These are phyloP conservation scores for Boletus insuetus DNA, from an alignment of 768 basidiomycete genomes.

Conservation along the genomic window DNA sequence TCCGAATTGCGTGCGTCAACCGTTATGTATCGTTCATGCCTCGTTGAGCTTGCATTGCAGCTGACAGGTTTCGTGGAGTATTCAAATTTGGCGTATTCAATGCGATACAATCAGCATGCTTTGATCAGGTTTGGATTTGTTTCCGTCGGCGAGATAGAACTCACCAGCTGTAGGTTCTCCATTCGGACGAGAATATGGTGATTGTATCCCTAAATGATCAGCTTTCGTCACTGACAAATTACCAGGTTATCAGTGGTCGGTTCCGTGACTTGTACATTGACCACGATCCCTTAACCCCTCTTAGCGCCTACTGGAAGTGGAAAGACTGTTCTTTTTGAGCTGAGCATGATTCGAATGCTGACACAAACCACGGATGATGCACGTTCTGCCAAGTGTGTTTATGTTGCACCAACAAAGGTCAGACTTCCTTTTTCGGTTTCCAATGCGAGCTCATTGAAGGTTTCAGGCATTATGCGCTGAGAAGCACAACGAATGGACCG, in stretches of 20 bases:
- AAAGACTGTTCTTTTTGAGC: conserved; percentile 93
- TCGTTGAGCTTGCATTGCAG: conserved; percentile 39
- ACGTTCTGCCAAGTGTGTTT: conserved; percentile 67
- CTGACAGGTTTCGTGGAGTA: conserved; percentile 72
- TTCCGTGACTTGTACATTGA: conserved; percentile 4
- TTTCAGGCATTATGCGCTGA: conserved; percentile 84
- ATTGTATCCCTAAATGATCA: background rate
- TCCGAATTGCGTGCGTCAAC: conserved; percentile 62
- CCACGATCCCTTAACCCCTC: conserved; percentile 2
- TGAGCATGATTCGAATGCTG: conserved; percentile 79
- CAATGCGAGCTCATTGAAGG: background rate
- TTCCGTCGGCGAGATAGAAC: background rate
- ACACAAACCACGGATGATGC: conserved; percentile 36
- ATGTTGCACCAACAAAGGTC: conserved; percentile 93
- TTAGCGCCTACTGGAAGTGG: conserved; percentile 94
- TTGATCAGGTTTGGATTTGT: conserved; percentile 53
- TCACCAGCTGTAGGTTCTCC: conserved; percentile 46
- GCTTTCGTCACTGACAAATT: conserved; percentile 9
- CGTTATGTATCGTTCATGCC: background rate
- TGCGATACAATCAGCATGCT: conserved; percentile 83
- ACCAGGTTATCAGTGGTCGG: conserved; percentile 70
- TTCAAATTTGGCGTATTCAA: conserved; percentile 94
- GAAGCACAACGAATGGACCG: conserved; percentile 77
- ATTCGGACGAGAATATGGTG: conserved; percentile 66
- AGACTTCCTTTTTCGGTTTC: background rate